Evolutionary conservation across 768 basidiomycete genomes (phyloP).

Genomic region (Omphalotus guepiniiformis): DNA sequence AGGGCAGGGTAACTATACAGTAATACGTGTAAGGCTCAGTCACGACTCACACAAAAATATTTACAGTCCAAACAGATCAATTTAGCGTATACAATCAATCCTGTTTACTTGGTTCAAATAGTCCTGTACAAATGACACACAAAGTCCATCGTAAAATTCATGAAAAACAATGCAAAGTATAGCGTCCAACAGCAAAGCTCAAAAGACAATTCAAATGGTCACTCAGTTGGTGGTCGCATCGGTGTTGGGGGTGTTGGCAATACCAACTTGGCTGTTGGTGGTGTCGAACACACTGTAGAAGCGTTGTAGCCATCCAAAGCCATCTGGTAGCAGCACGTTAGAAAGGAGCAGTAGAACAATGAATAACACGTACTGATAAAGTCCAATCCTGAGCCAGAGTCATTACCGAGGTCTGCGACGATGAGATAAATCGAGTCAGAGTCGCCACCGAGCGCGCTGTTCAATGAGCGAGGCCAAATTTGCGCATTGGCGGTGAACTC

Average conservation of each 20-base stretch:
- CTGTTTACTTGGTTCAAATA: no score
- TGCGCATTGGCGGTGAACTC: conserved; percentile 62
- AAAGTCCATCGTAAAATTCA: no score
- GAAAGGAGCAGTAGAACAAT: not conserved
- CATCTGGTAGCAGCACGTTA: conserved; percentile 30
- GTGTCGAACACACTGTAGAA: conserved; percentile 56
- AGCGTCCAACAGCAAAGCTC: no score
- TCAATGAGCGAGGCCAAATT: conserved; percentile 62
- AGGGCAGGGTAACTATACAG: no score
- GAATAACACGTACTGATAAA: conserved; percentile 47
- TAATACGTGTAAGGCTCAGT: no score
- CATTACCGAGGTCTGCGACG: conserved; percentile 46
- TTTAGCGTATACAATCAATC: no score
- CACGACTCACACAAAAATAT: no score
- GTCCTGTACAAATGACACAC: no score
- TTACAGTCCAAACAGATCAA: no score
- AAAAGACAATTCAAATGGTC: no score
- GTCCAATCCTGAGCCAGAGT: conserved; percentile 55
- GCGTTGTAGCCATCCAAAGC: conserved; percentile 55
- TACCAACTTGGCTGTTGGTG: conserved; percentile 32
- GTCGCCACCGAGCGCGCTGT: conserved; percentile 53
- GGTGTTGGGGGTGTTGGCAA: conserved; percentile 35
- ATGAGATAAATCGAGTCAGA: conserved; percentile 50
- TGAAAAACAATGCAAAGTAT: no score
- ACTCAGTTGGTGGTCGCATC: conserved; percentile 31